Evolutionary conservation across 1,284 basidiomycete genomes (phyloP), one percentile per base, ranked within the genome.

Genomic region (Moesziomyces sp.): DNA sequence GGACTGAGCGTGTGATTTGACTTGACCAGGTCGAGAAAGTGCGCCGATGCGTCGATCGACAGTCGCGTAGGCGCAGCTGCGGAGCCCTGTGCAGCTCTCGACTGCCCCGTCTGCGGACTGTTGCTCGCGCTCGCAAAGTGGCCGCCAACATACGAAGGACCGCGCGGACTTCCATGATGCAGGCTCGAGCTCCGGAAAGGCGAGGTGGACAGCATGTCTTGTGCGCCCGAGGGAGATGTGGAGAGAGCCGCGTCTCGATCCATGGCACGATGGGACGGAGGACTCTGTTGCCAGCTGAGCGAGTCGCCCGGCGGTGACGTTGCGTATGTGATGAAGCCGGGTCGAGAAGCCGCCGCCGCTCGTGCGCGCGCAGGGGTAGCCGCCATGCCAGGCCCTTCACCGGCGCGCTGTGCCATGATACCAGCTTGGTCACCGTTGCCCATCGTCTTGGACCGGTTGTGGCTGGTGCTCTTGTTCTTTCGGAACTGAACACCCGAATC

Each of bases 1-100:
- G 80, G 81, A 30, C 77, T 78, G 21, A 83, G 50, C 9, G 81
- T 83, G 46, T 83, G 81, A 42, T 80, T 81, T 13, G 77, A 76
- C 40, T 73, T 71, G 48, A 80, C 74, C 46, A 83, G 67, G 55
- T 79, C 79, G 46, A 77, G 57, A 44, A 82, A 72, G 58, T 80
- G 80, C 3, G 71, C 73, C 5, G 79, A 74, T 6, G 77, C 75
- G 45, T 76, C 75, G 54, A 72, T 67, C 21, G 71, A 72, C 19
- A 75, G 35, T 2, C 38, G 59, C 7, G 70, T 68, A 0, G 70
- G 51, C 4, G 59, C 60, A 34, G 35, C 26, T 7, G 46, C 57
- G 13, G 60, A 44, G 8, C 55, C 55, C 8, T 70, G 61, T 9
- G 54, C 57, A 9, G 57, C 40, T 43, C 44, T 58, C 14, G 30